Evolutionary conservation across 2,329 filamentous ascomycete genomes (phyloP).

Genomic region (Fusarium domesticum): DNA sequence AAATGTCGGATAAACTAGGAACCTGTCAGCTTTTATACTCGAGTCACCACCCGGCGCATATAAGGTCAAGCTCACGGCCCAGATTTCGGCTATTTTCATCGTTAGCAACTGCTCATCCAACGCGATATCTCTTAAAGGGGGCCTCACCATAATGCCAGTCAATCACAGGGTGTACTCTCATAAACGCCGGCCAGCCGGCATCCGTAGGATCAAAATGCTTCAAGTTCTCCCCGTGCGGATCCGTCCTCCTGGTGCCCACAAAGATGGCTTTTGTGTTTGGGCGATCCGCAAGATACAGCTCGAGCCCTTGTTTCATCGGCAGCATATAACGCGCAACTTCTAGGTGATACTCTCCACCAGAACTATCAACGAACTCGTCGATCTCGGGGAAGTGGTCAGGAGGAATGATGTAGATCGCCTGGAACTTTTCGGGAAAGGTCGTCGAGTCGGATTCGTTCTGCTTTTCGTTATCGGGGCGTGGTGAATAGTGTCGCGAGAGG

Average conservation of each 20-base stretch:
- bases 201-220: conserved; percentile 86
- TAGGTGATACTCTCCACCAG: conserved; percentile 68
- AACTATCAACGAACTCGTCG: conserved; percentile 73
- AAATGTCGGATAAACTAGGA: conserved; percentile 75
- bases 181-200: conserved; percentile 83
- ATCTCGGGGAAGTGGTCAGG: conserved; percentile 81
- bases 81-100: conserved; percentile 64
- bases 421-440: conserved; percentile 50
- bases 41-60: background rate
- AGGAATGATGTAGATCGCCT: conserved; percentile 86
- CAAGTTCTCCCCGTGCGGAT: conserved; percentile 79
- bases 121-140: background rate
- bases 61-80: conserved; percentile 62
- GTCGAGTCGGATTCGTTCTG: conserved; percentile 17
- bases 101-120: conserved; percentile 6
- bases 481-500: conserved; percentile 41
- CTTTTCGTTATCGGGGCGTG: conserved; percentile 22
- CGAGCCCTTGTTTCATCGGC: conserved; percentile 79
- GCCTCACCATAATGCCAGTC: conserved; percentile 77
- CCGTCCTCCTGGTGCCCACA: conserved; percentile 74
- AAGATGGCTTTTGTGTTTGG: conserved; percentile 60
- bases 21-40: conserved; percentile 11
- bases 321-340: conserved; percentile 70
- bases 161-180: conserved; percentile 91
- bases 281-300: conserved; percentile 67